phyloP scores from a whole-genome alignment of 352 stramenopile species.

The Pythium dissotocum region DNA sequence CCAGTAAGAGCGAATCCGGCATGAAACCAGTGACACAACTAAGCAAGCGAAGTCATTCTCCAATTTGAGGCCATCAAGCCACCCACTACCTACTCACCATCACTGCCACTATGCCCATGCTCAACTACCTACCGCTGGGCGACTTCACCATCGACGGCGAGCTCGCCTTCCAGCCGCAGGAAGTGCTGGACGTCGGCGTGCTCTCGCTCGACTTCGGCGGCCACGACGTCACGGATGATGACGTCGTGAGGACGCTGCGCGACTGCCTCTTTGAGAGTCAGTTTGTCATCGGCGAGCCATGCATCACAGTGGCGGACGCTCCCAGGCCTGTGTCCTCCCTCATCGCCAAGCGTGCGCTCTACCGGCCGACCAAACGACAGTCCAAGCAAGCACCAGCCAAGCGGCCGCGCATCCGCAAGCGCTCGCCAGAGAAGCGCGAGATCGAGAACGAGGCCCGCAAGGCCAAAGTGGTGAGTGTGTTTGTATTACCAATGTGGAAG shows the following conservation, averaged over 20 bases:
- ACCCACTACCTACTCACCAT: no score
- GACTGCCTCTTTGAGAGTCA: background rate
- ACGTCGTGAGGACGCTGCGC: background rate
- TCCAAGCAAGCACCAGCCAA: background rate
- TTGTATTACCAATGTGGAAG: no score
- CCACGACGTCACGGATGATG: background rate
- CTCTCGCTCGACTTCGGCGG: background rate
- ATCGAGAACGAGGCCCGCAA: background rate
- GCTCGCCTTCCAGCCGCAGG: background rate
- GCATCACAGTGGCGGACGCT: background rate
- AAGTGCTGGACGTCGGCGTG: background rate
- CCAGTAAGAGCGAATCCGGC: no score
- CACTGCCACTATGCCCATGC: no score
- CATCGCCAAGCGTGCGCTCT: background rate
- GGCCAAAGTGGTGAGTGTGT: background rate
- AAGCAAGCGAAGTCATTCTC: no score
- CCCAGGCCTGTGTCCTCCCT: background rate
- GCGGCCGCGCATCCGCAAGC: background rate
- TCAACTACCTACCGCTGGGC: no score
- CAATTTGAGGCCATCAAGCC: no score
- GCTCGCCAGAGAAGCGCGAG: background rate
- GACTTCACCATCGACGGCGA: background rate
- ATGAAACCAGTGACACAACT: no score
- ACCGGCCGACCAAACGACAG: background rate
- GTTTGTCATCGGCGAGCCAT: background rate